phyloP scores from a whole-genome alignment of 345 rosid species.

The Microthlaspi erraticum region DNA sequence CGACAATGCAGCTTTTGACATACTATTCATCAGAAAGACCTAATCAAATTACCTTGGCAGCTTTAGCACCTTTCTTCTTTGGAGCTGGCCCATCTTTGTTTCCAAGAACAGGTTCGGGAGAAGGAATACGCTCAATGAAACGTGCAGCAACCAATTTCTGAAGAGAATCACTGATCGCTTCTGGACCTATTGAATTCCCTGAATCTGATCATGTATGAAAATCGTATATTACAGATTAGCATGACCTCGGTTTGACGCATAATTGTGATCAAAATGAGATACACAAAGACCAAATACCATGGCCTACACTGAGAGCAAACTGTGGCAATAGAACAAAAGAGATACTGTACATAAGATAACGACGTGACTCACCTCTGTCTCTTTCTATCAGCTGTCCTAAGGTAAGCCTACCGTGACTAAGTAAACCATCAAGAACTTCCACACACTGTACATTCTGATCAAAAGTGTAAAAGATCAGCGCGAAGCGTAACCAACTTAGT shows the following conservation, averaged over 20 bases:
- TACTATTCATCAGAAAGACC: not conserved
- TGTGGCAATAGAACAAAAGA: slow-evolving; percentile 4
- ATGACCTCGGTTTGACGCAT: not conserved
- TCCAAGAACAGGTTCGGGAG: slow-evolving; percentile 69
- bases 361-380: slow-evolving; percentile 55
- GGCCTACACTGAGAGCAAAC: slow-evolving; percentile 1
- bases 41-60: slow-evolving; percentile 65
- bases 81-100: slow-evolving; percentile 53
- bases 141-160: slow-evolving; percentile 58
- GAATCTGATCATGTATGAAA: slow-evolving; percentile 36
- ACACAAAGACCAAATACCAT: slow-evolving; percentile 7
- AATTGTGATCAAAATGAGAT: slow-evolving; percentile 9
- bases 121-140: slow-evolving; percentile 82
- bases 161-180: slow-evolving; percentile 56
- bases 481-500: not conserved
- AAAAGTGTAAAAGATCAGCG: not conserved
- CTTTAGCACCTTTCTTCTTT: slow-evolving; percentile 63
- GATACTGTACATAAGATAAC: slow-evolving; percentile 6
- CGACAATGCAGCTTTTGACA: not conserved
- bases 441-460: slow-evolving; percentile 55
- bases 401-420: slow-evolving; percentile 84
- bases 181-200: slow-evolving; percentile 45
- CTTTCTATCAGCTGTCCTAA: slow-evolving; percentile 71
- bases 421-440: slow-evolving; percentile 72
- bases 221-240: slow-evolving; percentile 14